Percentiles rank a stretch among this genome's conserved stretches.
Conservation (phyloP, 139 green algal species). For the Micractinium sp. region DNA sequence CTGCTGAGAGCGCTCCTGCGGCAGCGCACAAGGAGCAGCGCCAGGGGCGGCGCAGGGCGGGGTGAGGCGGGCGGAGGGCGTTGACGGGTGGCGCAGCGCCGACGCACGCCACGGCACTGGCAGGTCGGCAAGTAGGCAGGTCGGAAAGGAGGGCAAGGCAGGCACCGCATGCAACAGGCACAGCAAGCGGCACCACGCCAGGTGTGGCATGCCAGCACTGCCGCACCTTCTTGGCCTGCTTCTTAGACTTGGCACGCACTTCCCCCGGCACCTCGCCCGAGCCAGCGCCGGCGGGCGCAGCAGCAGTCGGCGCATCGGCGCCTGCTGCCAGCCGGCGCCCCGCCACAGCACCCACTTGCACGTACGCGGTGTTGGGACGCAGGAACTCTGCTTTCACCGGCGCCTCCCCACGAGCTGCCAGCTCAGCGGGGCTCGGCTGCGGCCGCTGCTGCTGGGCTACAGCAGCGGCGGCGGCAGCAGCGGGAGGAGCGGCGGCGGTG, state of each 20-base stretch:
- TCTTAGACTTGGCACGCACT: constrained; percentile 14
- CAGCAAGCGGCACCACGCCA: no score
- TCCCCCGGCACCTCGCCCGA: not conserved
- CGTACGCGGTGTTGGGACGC: not conserved
- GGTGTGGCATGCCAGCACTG: not conserved
- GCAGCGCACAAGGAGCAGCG: not conserved
- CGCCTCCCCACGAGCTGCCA: constrained; percentile 36
- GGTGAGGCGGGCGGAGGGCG: no score
- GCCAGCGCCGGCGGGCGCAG: constrained; percentile 1
- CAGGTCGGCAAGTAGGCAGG: not conserved
- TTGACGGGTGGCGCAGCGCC: no score
- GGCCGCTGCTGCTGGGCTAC: not conserved
- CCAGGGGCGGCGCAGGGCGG: no score
- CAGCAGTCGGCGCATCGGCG: no score
- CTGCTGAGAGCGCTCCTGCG: constrained; percentile 40
- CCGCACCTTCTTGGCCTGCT: constrained; percentile 30
- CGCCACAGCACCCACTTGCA: constrained; percentile 14
- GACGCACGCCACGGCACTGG: not conserved
- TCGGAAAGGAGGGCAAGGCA: not conserved
- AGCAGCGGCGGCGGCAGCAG: not conserved
- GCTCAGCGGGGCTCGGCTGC: constrained; percentile 10
- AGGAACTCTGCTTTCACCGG: constrained; percentile 46
- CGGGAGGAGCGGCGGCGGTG: not conserved
- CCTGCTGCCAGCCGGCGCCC: not conserved
- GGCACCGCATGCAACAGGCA: no score